Evolutionary conservation across 805 yeast genomes (phyloP).

Genomic region (Maudiozyma pseudohumilis): DNA sequence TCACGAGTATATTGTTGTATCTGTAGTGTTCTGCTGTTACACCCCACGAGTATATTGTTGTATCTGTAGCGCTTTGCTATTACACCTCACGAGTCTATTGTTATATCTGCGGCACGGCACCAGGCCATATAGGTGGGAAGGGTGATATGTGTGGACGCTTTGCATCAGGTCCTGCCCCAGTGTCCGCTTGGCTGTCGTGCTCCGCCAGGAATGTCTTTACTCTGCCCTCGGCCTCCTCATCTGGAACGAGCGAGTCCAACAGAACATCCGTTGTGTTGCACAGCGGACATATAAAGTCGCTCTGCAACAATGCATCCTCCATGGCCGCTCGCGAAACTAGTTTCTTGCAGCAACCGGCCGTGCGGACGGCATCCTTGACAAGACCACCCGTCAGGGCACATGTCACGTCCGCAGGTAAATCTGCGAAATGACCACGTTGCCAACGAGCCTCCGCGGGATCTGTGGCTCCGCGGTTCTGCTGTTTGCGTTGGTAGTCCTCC

Average conservation of each 20-base stretch:
- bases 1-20: too few species aligned
- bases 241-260: conserved; percentile 59
- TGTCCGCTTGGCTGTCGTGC: not conserved
- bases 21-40: too few species aligned
- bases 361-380: conserved; percentile 61
- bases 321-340: conserved; percentile 51
- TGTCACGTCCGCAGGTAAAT: conserved; percentile 46
- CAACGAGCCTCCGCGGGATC: conserved; percentile 36
- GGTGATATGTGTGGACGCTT: too few species aligned
- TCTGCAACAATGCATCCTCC: conserved; percentile 59
- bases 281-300: conserved; percentile 85
- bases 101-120: too few species aligned
- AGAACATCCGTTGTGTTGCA: conserved; percentile 67
- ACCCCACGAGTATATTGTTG: too few species aligned
- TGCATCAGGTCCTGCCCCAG: too few species aligned
- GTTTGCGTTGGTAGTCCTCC: conserved; percentile 72
- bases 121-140: too few species aligned
- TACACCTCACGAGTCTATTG: too few species aligned
- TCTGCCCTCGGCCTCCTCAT: conserved; percentile 46
- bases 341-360: conserved; percentile 66
- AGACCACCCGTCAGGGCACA: conserved; percentile 65
- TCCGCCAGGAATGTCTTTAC: conserved; percentile 42
- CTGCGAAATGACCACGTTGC: conserved; percentile 35
- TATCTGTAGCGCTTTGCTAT: too few species aligned
- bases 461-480: conserved; percentile 25